These are phyloP conservation scores for Rutstroemia sp. DNA, from an alignment of 2,329 filamentous ascomycete genomes.

Conservation along the genomic window DNA sequence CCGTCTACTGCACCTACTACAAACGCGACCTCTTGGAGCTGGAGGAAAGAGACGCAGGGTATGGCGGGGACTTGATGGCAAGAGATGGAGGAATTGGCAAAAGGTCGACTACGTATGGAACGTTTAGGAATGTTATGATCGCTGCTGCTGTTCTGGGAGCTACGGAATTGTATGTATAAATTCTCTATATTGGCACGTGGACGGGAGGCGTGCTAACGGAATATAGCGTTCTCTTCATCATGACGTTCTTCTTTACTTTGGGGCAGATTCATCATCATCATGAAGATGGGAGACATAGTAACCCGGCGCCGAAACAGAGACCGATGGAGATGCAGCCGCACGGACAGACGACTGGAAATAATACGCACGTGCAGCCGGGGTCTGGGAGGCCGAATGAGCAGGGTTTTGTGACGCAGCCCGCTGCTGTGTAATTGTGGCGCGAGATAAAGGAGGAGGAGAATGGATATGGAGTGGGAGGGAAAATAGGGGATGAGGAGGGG, in stretches of 20 bases:
- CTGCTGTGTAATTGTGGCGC: background rate
- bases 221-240: background rate
- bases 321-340: slow-evolving; percentile 5
- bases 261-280: background rate
- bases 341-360: background rate
- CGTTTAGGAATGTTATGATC: background rate
- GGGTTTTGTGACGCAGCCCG: background rate
- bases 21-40: background rate
- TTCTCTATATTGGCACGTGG: fast-evolving
- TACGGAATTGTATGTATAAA: slow-evolving; percentile 7
- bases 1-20: background rate
- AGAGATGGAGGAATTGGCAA: background rate
- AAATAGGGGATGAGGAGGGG: background rate
- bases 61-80: background rate
- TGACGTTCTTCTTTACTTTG: slow-evolving; percentile 1
- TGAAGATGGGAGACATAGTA: background rate
- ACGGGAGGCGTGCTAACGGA: background rate
- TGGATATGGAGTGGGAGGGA: background rate
- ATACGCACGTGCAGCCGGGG: background rate
- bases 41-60: background rate
- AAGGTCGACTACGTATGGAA: background rate
- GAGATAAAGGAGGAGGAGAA: too few species aligned
- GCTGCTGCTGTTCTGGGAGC: background rate
- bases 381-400: background rate
- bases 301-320: background rate